Base-by-base conservation (phyloP, 352 stramenopile species). In the Globisporangium rhizosaccharum region DNA sequence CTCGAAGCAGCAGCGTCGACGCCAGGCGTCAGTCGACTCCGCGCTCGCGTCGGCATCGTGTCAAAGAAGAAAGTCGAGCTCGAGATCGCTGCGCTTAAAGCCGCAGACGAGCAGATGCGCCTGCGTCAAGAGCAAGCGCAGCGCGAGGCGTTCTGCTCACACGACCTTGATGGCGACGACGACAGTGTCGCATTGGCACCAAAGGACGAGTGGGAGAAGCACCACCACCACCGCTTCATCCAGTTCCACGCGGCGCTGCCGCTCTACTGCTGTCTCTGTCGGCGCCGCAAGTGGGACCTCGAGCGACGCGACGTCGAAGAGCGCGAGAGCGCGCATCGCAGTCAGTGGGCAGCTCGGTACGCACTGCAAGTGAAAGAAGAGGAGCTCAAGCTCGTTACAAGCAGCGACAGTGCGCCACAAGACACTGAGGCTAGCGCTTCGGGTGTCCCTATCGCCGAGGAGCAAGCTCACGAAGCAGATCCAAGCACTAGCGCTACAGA, bases 221-320 rank as follows among this genome's bases (percentile, higher is more conserved):
- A 86, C 11, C 79, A 90, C 36, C 81, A 88, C 2, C 81, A 90
- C 57, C 76, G 79, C 25, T 75, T 75, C 15, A 86, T 90, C 51
- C 72, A 67, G 3, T 64, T 79, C 33, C 25, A 57, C 0, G 25
- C 59, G 2, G 44, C 25, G 51, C 17, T 75, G 3, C 70, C 71
- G 0, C 12, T 79, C 3, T 88, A 77, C 58, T 90, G 81, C 57
- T 88, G 81, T 48, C 48, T 90, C 23, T 90, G 79, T 56, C 71
- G 81, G 23, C 62, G 79, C 18, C 58, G 67, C n/a, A 83, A 82
- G 36, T 90, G 79, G 79, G 79, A 90, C 50, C 17, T 85, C 26
- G 68, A 57, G 58, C 68, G 78, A 9, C 64, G 65, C 26, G 63
- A 75, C 18, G 55, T 71, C 2, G 81, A 90, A 49, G 70, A 86